A percentile compares a stretch with the other conserved stretches of the same genome.
phyloP scores from a whole-genome alignment of 306 rosid species.

The Luffa acutangula region DNA sequence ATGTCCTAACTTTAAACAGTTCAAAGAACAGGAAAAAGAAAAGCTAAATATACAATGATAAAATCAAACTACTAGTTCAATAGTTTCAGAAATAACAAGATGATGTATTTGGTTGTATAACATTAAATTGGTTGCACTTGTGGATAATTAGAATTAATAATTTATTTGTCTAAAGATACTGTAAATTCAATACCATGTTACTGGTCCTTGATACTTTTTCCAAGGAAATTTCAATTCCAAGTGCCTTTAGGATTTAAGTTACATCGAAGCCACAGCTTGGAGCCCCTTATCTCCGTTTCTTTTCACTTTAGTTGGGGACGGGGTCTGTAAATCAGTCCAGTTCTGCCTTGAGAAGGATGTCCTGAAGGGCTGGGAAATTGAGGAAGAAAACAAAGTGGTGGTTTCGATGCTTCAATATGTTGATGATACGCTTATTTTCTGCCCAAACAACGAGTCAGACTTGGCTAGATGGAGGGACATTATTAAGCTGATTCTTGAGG shows the following conservation, averaged over 20 bases:
- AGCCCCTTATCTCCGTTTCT: neutral
- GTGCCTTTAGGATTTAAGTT: neutral
- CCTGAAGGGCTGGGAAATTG: no score
- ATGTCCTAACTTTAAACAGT: neutral
- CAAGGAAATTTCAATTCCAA: neutral
- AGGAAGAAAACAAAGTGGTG: no score
- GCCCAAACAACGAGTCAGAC: no score
- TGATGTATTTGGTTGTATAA: neutral
- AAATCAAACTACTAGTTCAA: neutral
- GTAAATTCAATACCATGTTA: neutral
- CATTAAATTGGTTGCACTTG: neutral
- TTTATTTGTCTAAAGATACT: neutral
- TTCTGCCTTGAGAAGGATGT: no score
- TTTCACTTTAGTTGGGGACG: no score
- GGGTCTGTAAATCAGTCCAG: no score
- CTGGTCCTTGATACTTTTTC: neutral
- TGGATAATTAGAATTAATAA: neutral
- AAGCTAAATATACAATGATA: neutral
- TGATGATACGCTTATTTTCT: no score
- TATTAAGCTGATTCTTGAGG: no score
- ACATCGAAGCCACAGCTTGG: neutral
- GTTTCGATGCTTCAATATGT: no score
- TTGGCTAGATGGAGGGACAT: no score
- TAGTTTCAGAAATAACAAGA: neutral
- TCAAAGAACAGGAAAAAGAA: neutral